These are phyloP conservation scores for Seminavis robusta DNA, from an alignment of 108 stramenopile genomes.

Conservation along the genomic window DNA sequence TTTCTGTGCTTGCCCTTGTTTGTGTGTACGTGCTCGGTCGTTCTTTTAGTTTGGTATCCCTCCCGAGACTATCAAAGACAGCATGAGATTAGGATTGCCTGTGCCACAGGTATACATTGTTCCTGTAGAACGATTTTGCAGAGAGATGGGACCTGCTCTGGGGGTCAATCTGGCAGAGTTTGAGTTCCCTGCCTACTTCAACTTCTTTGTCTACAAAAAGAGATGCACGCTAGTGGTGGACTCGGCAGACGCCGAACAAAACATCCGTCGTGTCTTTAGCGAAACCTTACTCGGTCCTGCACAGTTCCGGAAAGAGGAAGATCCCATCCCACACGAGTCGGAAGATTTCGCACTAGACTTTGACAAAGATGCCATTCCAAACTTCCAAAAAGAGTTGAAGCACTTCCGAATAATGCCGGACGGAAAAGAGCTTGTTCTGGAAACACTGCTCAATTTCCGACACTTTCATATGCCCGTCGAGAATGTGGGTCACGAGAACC, in stretches of 20 bases:
- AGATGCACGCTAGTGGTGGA: slow-evolving; percentile 88
- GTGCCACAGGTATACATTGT: slow-evolving; percentile 90
- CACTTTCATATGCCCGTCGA: slow-evolving; percentile 68
- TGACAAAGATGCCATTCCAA: slow-evolving; percentile 75
- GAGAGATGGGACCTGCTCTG: slow-evolving; percentile 86
- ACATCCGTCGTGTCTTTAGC: slow-evolving; percentile 77
- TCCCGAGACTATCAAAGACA: slow-evolving; percentile 96
- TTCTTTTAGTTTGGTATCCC: slow-evolving; percentile 88
- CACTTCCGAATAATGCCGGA: slow-evolving; percentile 85
- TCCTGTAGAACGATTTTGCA: slow-evolving; percentile 87
- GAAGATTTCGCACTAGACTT: slow-evolving; percentile 85
- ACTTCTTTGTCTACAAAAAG: slow-evolving; percentile 86
- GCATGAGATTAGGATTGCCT: slow-evolving; percentile 78
- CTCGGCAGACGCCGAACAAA: slow-evolving; percentile 71
- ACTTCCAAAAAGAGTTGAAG: slow-evolving; percentile 83
- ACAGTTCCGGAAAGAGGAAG: slow-evolving; percentile 54
- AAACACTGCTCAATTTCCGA: slow-evolving; percentile 74
- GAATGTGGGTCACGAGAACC: slow-evolving; percentile 37
- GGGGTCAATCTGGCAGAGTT: slow-evolving; percentile 95
- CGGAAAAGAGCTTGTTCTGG: slow-evolving; percentile 74
- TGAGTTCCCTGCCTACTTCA: slow-evolving; percentile 96
- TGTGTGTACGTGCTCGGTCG: too few species aligned
- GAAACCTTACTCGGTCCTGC: slow-evolving; percentile 85
- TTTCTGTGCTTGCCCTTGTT: neutral
- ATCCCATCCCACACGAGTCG: slow-evolving; percentile 49